Conservation (phyloP, 75 land plant species). For the Sequoiadendron giganteum region DNA sequence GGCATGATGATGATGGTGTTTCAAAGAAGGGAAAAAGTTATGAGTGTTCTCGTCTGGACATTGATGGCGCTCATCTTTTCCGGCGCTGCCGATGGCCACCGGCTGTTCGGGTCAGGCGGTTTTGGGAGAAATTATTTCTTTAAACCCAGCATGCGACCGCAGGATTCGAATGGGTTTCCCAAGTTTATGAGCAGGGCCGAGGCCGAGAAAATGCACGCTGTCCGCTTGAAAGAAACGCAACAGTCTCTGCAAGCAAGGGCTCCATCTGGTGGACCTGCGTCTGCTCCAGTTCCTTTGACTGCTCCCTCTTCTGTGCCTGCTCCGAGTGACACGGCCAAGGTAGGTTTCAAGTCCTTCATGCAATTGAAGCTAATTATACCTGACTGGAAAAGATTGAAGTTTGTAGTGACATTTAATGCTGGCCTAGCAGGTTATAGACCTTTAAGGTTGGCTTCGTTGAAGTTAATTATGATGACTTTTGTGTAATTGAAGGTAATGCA, state of each 20-base stretch:
- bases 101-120: background rate
- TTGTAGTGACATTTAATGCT: no score
- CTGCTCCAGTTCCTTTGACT: background rate
- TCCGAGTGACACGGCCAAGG: background rate
- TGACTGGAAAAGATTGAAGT: no score
- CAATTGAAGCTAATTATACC: background rate
- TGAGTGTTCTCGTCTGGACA: background rate
- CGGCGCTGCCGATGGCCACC: background rate
- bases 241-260: background rate
- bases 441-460: no score
- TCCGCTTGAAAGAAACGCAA: background rate
- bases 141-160: background rate
- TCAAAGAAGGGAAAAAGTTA: background rate
- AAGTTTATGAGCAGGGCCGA: background rate
- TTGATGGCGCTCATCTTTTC: background rate
- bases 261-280: background rate
- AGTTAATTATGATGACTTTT: no score
- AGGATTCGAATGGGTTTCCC: no score
- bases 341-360: no score
- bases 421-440: no score
- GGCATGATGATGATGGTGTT: background rate
- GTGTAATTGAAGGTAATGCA: no score
- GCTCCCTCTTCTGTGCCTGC: background rate
- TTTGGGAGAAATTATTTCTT: background rate
- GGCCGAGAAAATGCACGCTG: background rate